A percentile compares a stretch with the other conserved stretches of the same genome.
Evolutionary conservation across 139 green algal genomes (phyloP).

Genomic region (Picochlorum sp.): DNA sequence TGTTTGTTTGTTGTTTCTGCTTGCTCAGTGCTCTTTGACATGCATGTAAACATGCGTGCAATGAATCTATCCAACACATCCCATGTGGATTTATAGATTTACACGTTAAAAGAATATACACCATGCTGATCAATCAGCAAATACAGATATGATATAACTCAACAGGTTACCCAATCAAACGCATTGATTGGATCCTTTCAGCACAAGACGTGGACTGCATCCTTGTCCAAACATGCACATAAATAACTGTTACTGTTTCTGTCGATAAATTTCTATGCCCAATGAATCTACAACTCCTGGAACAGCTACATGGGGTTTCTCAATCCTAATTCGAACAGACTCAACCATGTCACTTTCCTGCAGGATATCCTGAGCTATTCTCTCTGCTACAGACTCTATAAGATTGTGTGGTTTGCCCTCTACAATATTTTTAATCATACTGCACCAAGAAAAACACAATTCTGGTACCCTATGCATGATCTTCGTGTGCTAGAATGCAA

Average conservation of each 20-base stretch:
- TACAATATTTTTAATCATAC: conserved; percentile 37
- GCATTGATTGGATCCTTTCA: too few species aligned
- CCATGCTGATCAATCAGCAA: too few species aligned
- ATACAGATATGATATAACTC: too few species aligned
- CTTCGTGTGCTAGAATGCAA: neutral
- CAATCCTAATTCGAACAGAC: conserved; percentile 28
- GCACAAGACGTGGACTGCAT: too few species aligned
- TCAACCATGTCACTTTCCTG: conserved; percentile 18
- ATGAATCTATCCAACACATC: too few species aligned
- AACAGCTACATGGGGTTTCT: conserved; percentile 55
- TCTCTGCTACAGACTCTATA: conserved; percentile 44
- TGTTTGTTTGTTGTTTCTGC: too few species aligned
- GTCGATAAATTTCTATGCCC: conserved; percentile 27
- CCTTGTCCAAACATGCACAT: neutral
- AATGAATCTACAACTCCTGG: conserved; percentile 43
- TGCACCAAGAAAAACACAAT: conserved; percentile 10
- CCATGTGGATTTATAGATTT: too few species aligned
- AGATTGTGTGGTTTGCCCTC: conserved; percentile 41
- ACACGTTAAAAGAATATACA: too few species aligned
- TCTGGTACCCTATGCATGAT: neutral
- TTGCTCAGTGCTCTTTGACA: too few species aligned
- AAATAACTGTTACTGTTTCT: neutral
- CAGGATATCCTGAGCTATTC: conserved; percentile 32
- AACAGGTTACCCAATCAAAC: too few species aligned
- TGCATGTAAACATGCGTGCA: too few species aligned